Base-by-base conservation (phyloP, 2,329 filamentous ascomycete genomes). In the Claviceps maximensis region DNA sequence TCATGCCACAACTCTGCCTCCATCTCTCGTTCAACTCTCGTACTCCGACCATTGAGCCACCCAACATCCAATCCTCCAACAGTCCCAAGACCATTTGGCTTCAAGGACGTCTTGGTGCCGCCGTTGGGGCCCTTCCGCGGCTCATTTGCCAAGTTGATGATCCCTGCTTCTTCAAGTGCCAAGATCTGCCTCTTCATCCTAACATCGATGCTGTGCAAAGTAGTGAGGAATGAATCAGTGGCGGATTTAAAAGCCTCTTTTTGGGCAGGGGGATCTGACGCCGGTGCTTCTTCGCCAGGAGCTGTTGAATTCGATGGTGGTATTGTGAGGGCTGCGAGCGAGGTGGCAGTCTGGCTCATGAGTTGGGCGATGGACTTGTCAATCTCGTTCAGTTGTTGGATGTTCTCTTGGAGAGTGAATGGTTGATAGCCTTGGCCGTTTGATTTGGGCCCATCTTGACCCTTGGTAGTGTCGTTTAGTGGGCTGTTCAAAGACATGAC, bases 41-140 rank as follows among this genome's bases (percentile, higher is more conserved):
- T 85, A 56, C 87, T 88, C 54, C 88, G 79, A 61, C 87, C 90
- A 65, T 96, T 97, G 61, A 97, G 69, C 80, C 87, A 91, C 33
- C 90, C 90, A 15, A 94, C 84, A 64, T 96, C 90, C 51, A 96
- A 73, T 29, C 71, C 72, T 10, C 78, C 79, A 36, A 81, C 77
- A 60, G 73, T 74, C 23, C 74, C 79, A 53, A 73, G 69, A 41
- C 75, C 79, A 46, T 79, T 71, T 41, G 82, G 74, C 64, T 80
- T 70, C 58, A 80, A 59, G 10, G 72, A 71, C 13, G 69, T 65
- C 45, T 66, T 67, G 25, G 75, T 69, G 4, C 74, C 64, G 1
- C 59, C 60, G 8, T 59, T 64, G 10, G 61, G 59, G 15, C 65
- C 64, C 44, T 66, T 62, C 0, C 64, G 72, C 47, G 61, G 62